Evolutionary conservation across 106 monocot genomes (phyloP), one percentile per base, ranked within the genome.

Genomic region (Dendrobium officinale): DNA sequence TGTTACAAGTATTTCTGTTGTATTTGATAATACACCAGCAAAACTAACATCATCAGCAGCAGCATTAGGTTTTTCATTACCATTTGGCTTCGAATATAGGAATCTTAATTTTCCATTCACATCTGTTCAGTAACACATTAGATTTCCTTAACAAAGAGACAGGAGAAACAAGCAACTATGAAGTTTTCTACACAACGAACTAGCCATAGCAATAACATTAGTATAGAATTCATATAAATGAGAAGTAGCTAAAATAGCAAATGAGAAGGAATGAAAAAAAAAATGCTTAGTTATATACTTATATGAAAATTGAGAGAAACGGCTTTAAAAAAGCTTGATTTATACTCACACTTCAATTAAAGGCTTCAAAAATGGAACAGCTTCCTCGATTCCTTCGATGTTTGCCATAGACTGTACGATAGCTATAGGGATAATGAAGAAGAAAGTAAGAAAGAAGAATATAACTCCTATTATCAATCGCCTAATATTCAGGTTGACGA

Each of bases 331-430:
- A 22, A 0, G 5, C n/a, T 51, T 70, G 48, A n/a, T 44, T 15
- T 56, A 11, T 64, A 84, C 90, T 86, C 76, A 93, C 93, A 84
- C 4, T 79, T 93, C 87, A 29, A 90, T 88, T 56, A 93, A 55
- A 55, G 86, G 81, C 73, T 66, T 90, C 66, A 93, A 72, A 87
- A 93, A 88, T 15, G 93, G 90, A 82, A 72, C 86, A 79, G 76
- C 82, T 84, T 88, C 88, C 84, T 85, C 88, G 43, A 93, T 90
- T 2, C 88, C 90, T 75, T 93, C 90, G 20, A 93, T 82, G 73
- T 90, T 93, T 11, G 93, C 93, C 78, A 93, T 88, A 79, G 93
- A 87, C 55, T 93, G 93, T 18, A 93, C 93, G 78, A 93, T 80
- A 40, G 80, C 44, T 44, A 93, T 89, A 51, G 93, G 93, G 59